Conservation (phyloP, 331 rosid genomes). For the Quercus tomentella region DNA sequence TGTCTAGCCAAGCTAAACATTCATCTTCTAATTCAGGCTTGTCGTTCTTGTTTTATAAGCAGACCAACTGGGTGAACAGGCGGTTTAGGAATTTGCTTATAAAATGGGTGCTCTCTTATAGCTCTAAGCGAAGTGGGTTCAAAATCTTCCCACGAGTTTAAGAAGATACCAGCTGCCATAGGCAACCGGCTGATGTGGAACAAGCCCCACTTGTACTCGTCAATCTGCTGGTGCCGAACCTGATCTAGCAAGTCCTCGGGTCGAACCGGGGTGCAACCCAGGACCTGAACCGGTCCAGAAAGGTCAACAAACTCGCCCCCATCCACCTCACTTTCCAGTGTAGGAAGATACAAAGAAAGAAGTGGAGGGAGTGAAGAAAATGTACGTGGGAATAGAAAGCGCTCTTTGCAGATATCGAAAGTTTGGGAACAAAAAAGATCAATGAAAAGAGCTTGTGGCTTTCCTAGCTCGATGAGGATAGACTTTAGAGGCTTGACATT, state of each 20-base stretch:
- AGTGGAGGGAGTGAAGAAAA: constrained; percentile 33
- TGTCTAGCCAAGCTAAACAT: constrained; percentile 33
- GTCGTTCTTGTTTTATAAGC: constrained; percentile 10
- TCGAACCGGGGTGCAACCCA: constrained; percentile 26
- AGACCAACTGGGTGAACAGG: constrained; percentile 30
- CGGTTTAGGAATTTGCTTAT: constrained; percentile 13
- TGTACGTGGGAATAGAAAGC: constrained; percentile 33
- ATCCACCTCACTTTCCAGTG: constrained; percentile 19
- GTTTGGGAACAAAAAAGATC: constrained; percentile 46
- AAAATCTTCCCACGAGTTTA: constrained; percentile 40
- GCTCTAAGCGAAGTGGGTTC: constrained; percentile 32
- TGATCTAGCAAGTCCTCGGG: constrained; percentile 27
- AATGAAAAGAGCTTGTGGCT: constrained; percentile 26
- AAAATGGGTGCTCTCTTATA: constrained; percentile 25
- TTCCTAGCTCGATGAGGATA: constrained; percentile 6
- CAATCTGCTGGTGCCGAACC: constrained; percentile 17
- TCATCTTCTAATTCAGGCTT: neutral
- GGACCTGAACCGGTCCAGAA: constrained; percentile 25
- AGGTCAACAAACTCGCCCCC: constrained; percentile 37
- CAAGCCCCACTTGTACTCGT: constrained; percentile 23
- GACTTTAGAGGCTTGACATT: constrained; percentile 21
- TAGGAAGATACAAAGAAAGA: constrained; percentile 19
- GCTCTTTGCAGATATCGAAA: constrained; percentile 20
- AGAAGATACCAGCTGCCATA: constrained; percentile 25
- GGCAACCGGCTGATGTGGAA: constrained; percentile 23